Evolutionary conservation across 331 rosid genomes (phyloP).

Genomic region (Malus hybrid): DNA sequence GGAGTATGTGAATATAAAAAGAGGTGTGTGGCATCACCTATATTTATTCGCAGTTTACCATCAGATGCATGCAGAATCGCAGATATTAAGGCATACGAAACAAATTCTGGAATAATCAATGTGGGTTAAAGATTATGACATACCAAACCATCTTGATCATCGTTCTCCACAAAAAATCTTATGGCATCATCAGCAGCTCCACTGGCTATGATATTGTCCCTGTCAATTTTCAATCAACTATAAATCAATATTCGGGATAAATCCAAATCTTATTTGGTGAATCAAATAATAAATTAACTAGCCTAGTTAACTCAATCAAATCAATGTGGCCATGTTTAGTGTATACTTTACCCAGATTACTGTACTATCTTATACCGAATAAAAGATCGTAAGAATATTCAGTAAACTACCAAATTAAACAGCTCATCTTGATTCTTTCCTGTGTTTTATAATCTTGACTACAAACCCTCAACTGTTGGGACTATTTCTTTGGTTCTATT

Average conservation of each 20-base stretch:
- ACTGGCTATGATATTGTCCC: constrained; percentile 77
- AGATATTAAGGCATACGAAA: neutral
- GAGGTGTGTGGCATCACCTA: too few species aligned
- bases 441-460: neutral
- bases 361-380: neutral
- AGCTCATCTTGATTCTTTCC: constrained; percentile 7
- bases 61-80: neutral
- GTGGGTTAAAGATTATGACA: constrained; percentile 4
- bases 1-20: too few species aligned
- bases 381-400: neutral
- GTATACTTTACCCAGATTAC: neutral
- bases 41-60: neutral
- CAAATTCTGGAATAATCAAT: neutral
- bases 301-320: neutral
- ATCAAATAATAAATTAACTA: neutral
- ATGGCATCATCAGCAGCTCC: constrained; percentile 89
- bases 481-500: constrained; percentile 5
- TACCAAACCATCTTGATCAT: constrained; percentile 49
- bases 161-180: constrained; percentile 54
- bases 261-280: neutral
- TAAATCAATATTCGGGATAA: constrained; percentile 14
- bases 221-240: constrained; percentile 27
- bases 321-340: too few species aligned
- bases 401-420: neutral
- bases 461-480: neutral